Conservation (phyloP, 805 yeast species). For the Spathaspora arborariae region DNA sequence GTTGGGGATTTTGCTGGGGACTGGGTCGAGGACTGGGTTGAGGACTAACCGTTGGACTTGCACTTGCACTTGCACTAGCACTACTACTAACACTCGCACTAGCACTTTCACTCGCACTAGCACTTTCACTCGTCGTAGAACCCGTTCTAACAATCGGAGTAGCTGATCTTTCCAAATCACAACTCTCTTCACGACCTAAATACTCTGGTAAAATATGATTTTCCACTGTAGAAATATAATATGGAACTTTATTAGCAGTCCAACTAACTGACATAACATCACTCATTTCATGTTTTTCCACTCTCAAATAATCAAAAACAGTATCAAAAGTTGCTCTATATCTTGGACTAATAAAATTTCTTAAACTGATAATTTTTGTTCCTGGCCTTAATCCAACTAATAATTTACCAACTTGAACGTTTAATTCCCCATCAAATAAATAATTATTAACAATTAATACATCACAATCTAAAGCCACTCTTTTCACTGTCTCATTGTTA, state of each 20-base stretch:
- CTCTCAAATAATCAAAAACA: slow-evolving; percentile 61
- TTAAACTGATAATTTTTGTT: slow-evolving; percentile 72
- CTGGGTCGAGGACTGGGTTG: not conserved
- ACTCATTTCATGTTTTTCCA: slow-evolving; percentile 57
- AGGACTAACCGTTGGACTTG: not conserved
- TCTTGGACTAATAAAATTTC: slow-evolving; percentile 75
- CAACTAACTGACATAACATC: slow-evolving; percentile 78
- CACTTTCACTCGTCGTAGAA: not conserved
- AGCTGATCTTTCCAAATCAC: not conserved
- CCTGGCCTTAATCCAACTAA: slow-evolving; percentile 67
- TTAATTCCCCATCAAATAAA: slow-evolving; percentile 73
- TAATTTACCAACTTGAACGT: slow-evolving; percentile 61
- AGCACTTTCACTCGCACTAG: not conserved
- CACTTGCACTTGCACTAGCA: not conserved
- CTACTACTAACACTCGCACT: not conserved
- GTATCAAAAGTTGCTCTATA: slow-evolving; percentile 58
- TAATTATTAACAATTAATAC: slow-evolving; percentile 80
- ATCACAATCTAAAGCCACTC: slow-evolving; percentile 57
- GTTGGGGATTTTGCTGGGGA: not conserved
- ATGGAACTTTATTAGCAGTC: slow-evolving; percentile 82
- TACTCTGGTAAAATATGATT: slow-evolving; percentile 34
- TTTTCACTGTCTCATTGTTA: slow-evolving; percentile 53
- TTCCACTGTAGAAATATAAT: slow-evolving; percentile 70
- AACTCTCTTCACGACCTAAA: slow-evolving; percentile 9
- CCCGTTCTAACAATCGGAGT: not conserved